Evolutionary conservation across 1,284 basidiomycete genomes (phyloP), one percentile per base, ranked within the genome.

Genomic region (Pascua guehoae): DNA sequence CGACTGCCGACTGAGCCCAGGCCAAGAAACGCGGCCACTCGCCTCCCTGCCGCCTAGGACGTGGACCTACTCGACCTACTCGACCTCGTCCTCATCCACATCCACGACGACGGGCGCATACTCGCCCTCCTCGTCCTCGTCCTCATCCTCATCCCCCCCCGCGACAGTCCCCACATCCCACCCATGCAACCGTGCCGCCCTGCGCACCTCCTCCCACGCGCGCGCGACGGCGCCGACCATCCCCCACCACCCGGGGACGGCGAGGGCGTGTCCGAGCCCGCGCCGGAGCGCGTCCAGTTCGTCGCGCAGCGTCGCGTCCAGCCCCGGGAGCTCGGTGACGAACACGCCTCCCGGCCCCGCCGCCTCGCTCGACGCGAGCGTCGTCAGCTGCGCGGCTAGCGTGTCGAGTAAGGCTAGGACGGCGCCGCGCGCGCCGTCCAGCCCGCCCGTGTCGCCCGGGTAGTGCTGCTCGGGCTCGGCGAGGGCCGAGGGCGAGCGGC

Each of bases 21-120:
- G 24, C 24, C 7, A 7, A 3, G 24, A 32, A 32, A 32, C 4
- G 7, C 24, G 7, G 7, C 24, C 24, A 32, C 24, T 7, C 41
- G 8, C n/a, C 24, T 32, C 24, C 24, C 24, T 3, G 24, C 24
- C 24, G 4, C 24, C 24, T 7, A 32, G 24, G 24, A 32, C 24
- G 3, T 7, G 24, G 24, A 32, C 24, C 24, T 32, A 32, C 24
- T 32, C 24, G 24, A 32, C 24, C 24, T 32, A 32, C 24, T 32
- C 24, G 4, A 4, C 12, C 49, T 50, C 42, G 37, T 45, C 50
- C 18, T 39, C n/a, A n/a, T 44, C 66, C 41, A 63, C 59, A 5
- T 77, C 74, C 4, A 77, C 74, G 2, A 77, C 63, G 4, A 74
- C 65, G 4, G 76, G 76, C 37, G 75, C 75, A 57, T 76, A 75